Evolutionary conservation across 441 rosid genomes (phyloP).

Genomic region (Erysimum cheiri): DNA sequence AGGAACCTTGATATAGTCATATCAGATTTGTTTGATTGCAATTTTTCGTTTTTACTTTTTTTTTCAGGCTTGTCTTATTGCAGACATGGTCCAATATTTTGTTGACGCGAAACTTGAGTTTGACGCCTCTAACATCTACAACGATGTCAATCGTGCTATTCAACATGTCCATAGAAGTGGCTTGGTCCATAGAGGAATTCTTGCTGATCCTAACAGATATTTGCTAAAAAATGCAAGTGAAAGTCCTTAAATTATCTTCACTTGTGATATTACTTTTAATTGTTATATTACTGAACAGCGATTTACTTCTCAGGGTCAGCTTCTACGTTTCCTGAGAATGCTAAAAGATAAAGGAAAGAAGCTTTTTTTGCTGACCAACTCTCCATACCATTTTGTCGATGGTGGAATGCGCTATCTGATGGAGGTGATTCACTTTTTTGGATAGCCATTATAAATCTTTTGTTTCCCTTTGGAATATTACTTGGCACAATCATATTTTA

Average conservation of each 20-base stretch:
- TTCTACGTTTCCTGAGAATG: constrained; percentile 73
- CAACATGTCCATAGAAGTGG: constrained; percentile 98
- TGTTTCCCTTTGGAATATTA: background rate
- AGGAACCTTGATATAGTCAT: background rate
- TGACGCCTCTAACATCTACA: constrained; percentile 87
- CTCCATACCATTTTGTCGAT: constrained; percentile 95
- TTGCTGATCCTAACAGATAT: constrained; percentile 82
- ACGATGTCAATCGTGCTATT: constrained; percentile 92
- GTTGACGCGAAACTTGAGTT: constrained; percentile 95
- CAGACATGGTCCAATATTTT: constrained; percentile 91
- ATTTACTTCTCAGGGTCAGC: constrained; percentile 60
- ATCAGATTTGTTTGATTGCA: background rate
- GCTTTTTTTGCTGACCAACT: constrained; percentile 90
- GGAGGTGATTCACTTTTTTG: constrained; percentile 65
- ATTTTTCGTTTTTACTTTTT: constrained; percentile 6
- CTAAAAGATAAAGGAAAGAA: constrained; percentile 93
- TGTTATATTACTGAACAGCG: constrained; percentile 23
- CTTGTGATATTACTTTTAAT: constrained; percentile 21
- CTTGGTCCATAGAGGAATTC: constrained; percentile 89
- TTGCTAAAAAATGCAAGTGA: constrained; percentile 85
- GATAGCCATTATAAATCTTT: background rate
- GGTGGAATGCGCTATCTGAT: constrained; percentile 93
- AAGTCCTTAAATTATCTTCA: constrained; percentile 32
- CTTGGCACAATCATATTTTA: background rate
- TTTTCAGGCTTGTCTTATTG: constrained; percentile 90